Evolutionary conservation across 176 grass and related monocot species (phyloP).

Genomic region (Cocos nucifera): DNA sequence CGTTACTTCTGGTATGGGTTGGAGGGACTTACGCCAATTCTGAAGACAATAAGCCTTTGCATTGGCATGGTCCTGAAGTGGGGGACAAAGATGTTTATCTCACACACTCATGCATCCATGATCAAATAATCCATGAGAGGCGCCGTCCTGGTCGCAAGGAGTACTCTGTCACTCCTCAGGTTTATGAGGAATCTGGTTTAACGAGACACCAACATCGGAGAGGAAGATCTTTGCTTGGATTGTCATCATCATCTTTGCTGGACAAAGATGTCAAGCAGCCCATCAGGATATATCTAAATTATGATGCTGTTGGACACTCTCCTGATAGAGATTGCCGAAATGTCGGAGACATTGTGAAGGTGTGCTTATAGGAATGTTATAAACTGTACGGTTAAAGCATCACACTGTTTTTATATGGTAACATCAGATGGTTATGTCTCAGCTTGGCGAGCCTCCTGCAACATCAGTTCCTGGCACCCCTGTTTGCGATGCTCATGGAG

Average conservation of each 20-base stretch:
- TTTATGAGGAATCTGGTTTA: conserved; percentile 42
- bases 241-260: conserved; percentile 25
- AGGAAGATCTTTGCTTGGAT: conserved; percentile 50
- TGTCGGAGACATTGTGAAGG: conserved; percentile 81
- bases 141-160: conserved; percentile 68
- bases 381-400: too few relatives aligned
- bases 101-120: conserved; percentile 95
- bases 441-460: conserved; percentile 82
- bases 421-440: conserved; percentile 3
- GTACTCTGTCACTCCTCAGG: conserved; percentile 90
- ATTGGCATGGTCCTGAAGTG: conserved; percentile 27
- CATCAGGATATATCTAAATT: conserved; percentile 96
- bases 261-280: conserved; percentile 50
- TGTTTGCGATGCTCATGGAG: conserved; percentile 68
- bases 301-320: conserved; percentile 93
- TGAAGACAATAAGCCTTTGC: conserved; percentile 24
- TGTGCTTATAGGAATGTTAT: conserved; percentile 9
- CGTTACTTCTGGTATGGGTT: conserved; percentile 55
- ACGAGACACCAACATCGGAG: conserved; percentile 17
- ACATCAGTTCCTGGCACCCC: conserved; percentile 42
- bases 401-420: neutral
- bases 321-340: conserved; percentile 76
- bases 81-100: conserved; percentile 64
- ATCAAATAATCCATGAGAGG: conserved; percentile 84
- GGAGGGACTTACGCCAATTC: conserved; percentile 30